Percentiles rank a stretch among this genome's conserved stretches.
These are phyloP conservation scores for Petunia axillaris DNA, from an alignment of 257 asterid genomes.

Conservation along the genomic window DNA sequence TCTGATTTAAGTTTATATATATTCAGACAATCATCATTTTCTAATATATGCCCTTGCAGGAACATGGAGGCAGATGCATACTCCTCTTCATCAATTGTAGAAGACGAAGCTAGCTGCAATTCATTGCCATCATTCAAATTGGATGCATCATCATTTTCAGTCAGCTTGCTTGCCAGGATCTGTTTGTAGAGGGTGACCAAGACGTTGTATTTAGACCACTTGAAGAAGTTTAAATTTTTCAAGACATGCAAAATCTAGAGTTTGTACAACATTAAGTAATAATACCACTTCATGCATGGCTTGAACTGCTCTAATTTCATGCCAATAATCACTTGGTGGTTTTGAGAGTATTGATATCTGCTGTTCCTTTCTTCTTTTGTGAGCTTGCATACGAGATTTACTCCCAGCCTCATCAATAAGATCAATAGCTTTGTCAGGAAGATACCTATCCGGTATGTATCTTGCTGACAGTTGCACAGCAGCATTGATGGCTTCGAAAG, in stretches of 20 bases:
- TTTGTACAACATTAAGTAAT: background rate
- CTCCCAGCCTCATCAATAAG: constrained; percentile 99
- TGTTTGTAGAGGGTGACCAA: constrained; percentile 32
- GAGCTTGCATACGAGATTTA: constrained; percentile 86
- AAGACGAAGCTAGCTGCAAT: constrained; percentile 38
- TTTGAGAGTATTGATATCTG: constrained; percentile 68
- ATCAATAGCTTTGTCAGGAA: constrained; percentile 98
- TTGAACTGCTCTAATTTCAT: constrained; percentile 80
- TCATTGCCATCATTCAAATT: constrained; percentile 45
- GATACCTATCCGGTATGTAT: constrained; percentile 90
- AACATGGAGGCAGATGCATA: constrained; percentile 46
- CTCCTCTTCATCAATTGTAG: constrained; percentile 60
- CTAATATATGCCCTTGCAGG: background rate
- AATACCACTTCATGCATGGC: constrained; percentile 76
- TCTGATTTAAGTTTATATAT: constrained; percentile 28
- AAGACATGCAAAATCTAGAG: constrained; percentile 17
- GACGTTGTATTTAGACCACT: constrained; percentile 13
- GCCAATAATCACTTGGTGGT: constrained; percentile 86
- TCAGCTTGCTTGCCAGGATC: constrained; percentile 52
- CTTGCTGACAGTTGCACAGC: constrained; percentile 90
- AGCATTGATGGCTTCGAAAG: constrained; percentile 87
- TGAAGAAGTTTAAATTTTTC: constrained; percentile 21
- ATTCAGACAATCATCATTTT: background rate
- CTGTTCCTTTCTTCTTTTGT: constrained; percentile 69
- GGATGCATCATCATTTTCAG: constrained; percentile 45